These are phyloP conservation scores for Candida saitoana DNA, from an alignment of 805 yeast species.

Conservation along the genomic window DNA sequence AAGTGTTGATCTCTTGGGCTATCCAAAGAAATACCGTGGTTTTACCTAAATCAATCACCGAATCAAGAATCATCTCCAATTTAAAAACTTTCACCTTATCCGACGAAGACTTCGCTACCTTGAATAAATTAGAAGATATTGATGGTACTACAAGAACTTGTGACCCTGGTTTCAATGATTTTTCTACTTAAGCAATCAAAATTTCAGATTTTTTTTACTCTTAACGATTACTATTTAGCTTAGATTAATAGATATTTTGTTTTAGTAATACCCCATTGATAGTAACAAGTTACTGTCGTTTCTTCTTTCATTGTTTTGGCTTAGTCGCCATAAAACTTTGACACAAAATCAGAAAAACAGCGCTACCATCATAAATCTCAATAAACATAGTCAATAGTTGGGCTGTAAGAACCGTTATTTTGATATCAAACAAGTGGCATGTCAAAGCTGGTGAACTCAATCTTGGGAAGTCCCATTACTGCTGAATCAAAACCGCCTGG, in stretches of 20 bases:
- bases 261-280: no score
- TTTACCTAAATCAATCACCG: conserved; percentile 37
- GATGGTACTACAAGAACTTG: conserved; percentile 34
- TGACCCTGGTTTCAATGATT: conserved; percentile 20
- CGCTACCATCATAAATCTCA: no score
- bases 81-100: conserved; percentile 32
- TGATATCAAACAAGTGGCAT: no score
- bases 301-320: no score
- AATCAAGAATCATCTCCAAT: conserved; percentile 33
- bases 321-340: no score
- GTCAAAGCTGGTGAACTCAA: not conserved
- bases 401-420: no score
- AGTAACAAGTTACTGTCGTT: no score
- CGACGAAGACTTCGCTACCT: conserved; percentile 32
- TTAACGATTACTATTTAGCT: no score
- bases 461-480: not conserved
- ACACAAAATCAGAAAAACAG: no score
- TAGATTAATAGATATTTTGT: no score
- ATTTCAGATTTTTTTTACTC: no score
- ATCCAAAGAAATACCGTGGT: conserved; percentile 36
- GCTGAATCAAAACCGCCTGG: not conserved
- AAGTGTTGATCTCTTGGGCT: conserved; percentile 38
- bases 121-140: conserved; percentile 27
- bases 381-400: no score
- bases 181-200: conserved; percentile 2